phyloP scores from a whole-genome alignment of 768 basidiomycete species.

The Terana coerulea region DNA sequence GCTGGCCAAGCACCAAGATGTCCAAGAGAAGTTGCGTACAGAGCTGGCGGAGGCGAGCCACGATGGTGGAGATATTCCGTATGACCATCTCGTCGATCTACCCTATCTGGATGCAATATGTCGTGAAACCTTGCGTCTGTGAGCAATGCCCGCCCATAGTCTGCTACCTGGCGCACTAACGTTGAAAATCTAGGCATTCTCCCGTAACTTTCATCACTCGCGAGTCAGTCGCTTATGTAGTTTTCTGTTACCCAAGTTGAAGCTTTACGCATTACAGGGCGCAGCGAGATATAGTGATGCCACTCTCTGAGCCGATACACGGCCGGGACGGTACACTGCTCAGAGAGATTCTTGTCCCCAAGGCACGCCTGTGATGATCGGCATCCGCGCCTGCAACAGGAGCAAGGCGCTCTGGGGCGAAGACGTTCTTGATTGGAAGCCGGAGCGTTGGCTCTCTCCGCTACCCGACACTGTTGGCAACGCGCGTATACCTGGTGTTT shows the following conservation, averaged over 20 bases:
- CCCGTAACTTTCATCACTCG: slow-evolving; percentile 4
- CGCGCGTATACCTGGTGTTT: slow-evolving; percentile 12
- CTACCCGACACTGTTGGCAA: slow-evolving; percentile 5
- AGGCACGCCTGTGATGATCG: slow-evolving; percentile 39
- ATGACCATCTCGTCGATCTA: slow-evolving; percentile 23
- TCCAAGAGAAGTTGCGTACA: slow-evolving; percentile 24
- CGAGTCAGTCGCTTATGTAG: background rate
- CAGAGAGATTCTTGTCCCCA: slow-evolving; percentile 39
- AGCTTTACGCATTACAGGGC: slow-evolving; percentile 25
- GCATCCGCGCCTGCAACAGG: slow-evolving; percentile 42
- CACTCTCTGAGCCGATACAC: slow-evolving; percentile 42
- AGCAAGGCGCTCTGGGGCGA: slow-evolving; percentile 53
- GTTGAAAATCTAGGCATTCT: slow-evolving; percentile 7
- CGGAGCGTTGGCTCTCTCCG: slow-evolving; percentile 54
- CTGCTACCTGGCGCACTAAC: background rate
- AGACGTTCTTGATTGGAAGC: slow-evolving; percentile 51
- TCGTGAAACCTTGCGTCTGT: slow-evolving; percentile 23
- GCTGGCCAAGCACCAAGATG: slow-evolving; percentile 21
- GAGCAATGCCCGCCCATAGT: background rate
- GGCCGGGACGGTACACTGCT: slow-evolving; percentile 35
- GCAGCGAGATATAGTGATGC: slow-evolving; percentile 50
- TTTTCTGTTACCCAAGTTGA: no score
- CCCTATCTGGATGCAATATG: slow-evolving; percentile 28
- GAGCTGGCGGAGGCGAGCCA: slow-evolving; percentile 19
- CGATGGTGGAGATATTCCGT: slow-evolving; percentile 15